Percentiles rank a stretch among this genome's conserved stretches.
phyloP scores from a whole-genome alignment of 768 basidiomycete genomes.

The Mycena indigotica region DNA sequence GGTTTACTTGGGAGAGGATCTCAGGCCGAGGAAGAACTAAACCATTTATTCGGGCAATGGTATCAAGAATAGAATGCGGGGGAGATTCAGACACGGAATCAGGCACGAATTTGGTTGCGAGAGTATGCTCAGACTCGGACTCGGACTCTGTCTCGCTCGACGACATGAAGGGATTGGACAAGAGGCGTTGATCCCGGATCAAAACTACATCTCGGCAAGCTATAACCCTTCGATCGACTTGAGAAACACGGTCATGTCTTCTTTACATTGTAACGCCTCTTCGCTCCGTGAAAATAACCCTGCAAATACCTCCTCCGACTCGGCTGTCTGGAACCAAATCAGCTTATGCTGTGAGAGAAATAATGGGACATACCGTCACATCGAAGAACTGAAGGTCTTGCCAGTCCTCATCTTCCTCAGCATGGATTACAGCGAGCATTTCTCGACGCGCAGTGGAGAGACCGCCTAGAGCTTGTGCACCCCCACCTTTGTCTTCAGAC shows the following conservation, averaged over 20 bases:
- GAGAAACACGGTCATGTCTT: slow-evolving; percentile 58
- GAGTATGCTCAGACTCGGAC: slow-evolving; percentile 30
- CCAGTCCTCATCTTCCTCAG: slow-evolving; percentile 82
- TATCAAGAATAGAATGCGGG: not conserved
- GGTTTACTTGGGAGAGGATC: not conserved
- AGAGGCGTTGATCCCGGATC: not conserved
- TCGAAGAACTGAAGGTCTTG: slow-evolving; percentile 66
- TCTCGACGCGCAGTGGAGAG: slow-evolving; percentile 73
- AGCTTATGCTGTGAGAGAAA: slow-evolving; percentile 9
- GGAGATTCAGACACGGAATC: not conserved
- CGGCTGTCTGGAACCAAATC: slow-evolving; percentile 48
- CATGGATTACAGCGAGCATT: slow-evolving; percentile 71
- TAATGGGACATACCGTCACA: slow-evolving; percentile 51
- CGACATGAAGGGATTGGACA: not conserved
- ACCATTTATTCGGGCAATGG: not conserved
- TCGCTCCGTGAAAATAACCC: slow-evolving; percentile 62
- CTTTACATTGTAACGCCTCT: slow-evolving; percentile 53
- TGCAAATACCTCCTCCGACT: slow-evolving; percentile 61
- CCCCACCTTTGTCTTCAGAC: slow-evolving; percentile 61
- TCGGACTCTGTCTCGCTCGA: slow-evolving; percentile 61
- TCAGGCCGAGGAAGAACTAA: not conserved
- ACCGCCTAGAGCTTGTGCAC: slow-evolving; percentile 54
- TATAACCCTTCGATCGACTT: slow-evolving; percentile 59
- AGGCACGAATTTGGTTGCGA: not conserved
- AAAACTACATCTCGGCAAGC: slow-evolving; percentile 16